Percentiles rank a stretch among this genome's conserved stretches.
phyloP scores from a whole-genome alignment of 1,139 yeast species.

The Casaregolazyma lundiana region DNA sequence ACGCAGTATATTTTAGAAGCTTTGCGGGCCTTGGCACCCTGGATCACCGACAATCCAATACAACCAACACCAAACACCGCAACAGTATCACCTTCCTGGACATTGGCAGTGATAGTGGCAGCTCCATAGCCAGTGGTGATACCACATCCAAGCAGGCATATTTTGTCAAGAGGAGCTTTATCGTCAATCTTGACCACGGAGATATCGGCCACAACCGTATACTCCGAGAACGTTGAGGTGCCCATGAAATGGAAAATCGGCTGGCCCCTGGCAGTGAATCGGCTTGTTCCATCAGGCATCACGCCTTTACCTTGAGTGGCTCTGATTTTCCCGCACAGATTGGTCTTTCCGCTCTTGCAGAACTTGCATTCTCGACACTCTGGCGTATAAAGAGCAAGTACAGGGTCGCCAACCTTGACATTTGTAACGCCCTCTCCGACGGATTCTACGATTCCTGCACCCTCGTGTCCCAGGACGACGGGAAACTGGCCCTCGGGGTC shows the following conservation, averaged over 20 bases:
- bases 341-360: constrained; percentile 93
- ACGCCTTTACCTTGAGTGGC: constrained; percentile 89
- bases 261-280: constrained; percentile 80
- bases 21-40: constrained; percentile 82
- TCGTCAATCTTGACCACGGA: constrained; percentile 92
- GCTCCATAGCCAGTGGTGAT: constrained; percentile 99
- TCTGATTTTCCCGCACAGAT: constrained; percentile 85
- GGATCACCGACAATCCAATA: constrained; percentile 92
- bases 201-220: constrained; percentile 96
- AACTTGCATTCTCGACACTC: constrained; percentile 94
- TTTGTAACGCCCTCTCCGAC: constrained; percentile 88
- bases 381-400: constrained; percentile 89
- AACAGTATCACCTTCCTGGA: constrained; percentile 85
- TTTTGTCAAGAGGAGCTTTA: constrained; percentile 75
- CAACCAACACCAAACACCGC: constrained; percentile 98
- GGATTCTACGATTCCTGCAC: constrained; percentile 92
- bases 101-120: constrained; percentile 89
- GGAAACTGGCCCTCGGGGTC: constrained; percentile 99
- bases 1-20: constrained; percentile 81
- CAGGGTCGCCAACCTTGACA: constrained; percentile 87
- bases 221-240: constrained; percentile 92
- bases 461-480: constrained; percentile 83
- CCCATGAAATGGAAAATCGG: constrained; percentile 92
- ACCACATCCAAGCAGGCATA: constrained; percentile 96
- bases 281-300: constrained; percentile 92